Base-by-base conservation (phyloP, 2,329 filamentous ascomycete species). In the Beauveria brongniartii region DNA sequence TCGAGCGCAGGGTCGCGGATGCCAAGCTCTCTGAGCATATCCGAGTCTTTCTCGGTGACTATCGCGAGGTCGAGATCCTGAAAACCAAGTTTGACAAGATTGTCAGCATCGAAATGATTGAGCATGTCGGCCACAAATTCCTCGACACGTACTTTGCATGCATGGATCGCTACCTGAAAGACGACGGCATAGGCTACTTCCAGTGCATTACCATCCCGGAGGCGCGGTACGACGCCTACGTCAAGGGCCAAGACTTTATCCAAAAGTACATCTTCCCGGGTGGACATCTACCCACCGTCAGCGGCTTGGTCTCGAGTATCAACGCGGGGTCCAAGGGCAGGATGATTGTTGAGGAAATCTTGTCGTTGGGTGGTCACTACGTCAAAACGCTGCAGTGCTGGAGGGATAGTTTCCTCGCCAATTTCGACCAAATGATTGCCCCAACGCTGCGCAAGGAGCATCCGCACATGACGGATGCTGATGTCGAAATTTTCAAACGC, bases 121-220 rank as follows among this genome's bases (percentile, higher is more conserved):
- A 91, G 74, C 86, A 86, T 1, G 88, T 91, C 0, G 88, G 88
- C 3, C 76, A 80, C 57, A 85, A 88, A 67, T 90, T 83, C 65
- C 72, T 91, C 37, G 77, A 80, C 24, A 86, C 82, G 2, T 91
- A 90, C 69, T 91, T 91, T 69, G 74, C 76, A 20, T 83, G 82
- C 65, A 78, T 91, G 56, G 76, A 90, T 66, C 76, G 77, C 62
- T 71, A 90, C 41, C 71, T 91, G 51, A 90, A 91, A 71, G 79
- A 78, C 52, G 78, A 86, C n/a, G 85, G 86, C 1, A 81, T 90
- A 50, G 86, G 84, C 4, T 82, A 88, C 50, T 89, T 91, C 71
- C 88, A 91, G 70, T 90, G 87, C 72, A 91, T 90, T 68, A 91
- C 88, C 2, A 90, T 90, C 81, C 87, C 87, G 0, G 86, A 90